These are phyloP conservation scores for Colletotrichum magnum DNA, from an alignment of 2,329 filamentous ascomycete species.

Conservation along the genomic window DNA sequence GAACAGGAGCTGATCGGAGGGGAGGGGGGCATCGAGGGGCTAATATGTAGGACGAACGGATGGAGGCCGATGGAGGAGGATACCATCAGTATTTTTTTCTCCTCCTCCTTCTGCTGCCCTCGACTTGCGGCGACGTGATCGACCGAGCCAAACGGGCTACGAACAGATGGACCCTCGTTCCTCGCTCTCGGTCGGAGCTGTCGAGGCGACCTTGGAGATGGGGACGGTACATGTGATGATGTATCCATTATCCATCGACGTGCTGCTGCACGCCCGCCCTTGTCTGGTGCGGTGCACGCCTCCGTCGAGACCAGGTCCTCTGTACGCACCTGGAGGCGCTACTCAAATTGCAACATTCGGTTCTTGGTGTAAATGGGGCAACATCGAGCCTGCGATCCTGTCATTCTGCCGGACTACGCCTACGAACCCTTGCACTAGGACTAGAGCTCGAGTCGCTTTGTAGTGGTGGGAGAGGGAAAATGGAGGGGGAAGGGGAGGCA, in stretches of 20 bases:
- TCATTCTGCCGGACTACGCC: slow-evolving; percentile 33
- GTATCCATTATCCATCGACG: background rate
- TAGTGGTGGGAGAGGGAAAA: background rate
- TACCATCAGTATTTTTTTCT: background rate
- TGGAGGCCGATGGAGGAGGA: slow-evolving; percentile 23
- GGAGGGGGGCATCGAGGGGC: slow-evolving; percentile 37
- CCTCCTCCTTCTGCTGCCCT: too few relatives aligned
- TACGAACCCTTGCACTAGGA: slow-evolving; percentile 30
- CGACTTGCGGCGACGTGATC: slow-evolving; percentile 27
- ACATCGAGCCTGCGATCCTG: slow-evolving; percentile 34
- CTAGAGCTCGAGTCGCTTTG: background rate
- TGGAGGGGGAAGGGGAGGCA: background rate
- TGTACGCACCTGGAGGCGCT: slow-evolving; percentile 27
- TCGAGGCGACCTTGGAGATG: slow-evolving; percentile 28
- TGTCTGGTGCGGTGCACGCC: background rate
- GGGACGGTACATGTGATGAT: slow-evolving; percentile 23
- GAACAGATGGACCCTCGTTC: slow-evolving; percentile 26
- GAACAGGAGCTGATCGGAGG: slow-evolving; percentile 1
- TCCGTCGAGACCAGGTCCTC: slow-evolving; percentile 4
- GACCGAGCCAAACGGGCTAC: slow-evolving; percentile 24
- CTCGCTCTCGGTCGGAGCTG: slow-evolving; percentile 13
- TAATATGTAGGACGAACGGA: slow-evolving; percentile 37
- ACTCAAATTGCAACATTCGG: slow-evolving; percentile 40
- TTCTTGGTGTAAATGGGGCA: slow-evolving; percentile 38
- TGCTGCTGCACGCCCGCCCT: slow-evolving; percentile 11